Conservation (phyloP, 1,139 yeast genomes). For the Kurtzmaniella natalensis region DNA sequence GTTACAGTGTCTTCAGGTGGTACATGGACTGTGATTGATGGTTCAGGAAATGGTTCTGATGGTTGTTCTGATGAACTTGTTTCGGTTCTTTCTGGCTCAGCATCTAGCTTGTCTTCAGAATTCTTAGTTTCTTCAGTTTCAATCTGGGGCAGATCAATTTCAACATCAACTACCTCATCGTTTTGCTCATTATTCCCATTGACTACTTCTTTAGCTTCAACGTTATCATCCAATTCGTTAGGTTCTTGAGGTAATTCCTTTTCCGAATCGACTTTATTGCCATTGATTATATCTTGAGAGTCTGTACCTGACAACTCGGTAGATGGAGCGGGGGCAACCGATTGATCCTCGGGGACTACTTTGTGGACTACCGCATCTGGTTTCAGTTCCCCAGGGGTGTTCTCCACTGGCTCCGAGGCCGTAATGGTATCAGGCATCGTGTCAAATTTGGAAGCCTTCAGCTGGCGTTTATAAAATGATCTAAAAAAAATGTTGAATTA, state of each 20-base stretch:
- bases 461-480: neutral
- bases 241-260: no score
- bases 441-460: neutral
- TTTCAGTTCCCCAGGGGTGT: neutral
- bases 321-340: slow-evolving; percentile 1
- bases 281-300: no score
- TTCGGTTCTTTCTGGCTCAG: slow-evolving; percentile 2
- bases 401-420: slow-evolving; percentile 2
- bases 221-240: neutral
- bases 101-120: neutral
- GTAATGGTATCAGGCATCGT: slow-evolving; percentile 3
- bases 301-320: no score
- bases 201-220: neutral
- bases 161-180: neutral
- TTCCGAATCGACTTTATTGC: neutral
- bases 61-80: no score
- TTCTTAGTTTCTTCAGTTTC: neutral
- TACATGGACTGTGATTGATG: no score
- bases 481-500: neutral
- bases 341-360: slow-evolving; percentile 5
- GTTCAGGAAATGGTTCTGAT: no score
- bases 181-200: neutral
- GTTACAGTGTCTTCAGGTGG: no score
- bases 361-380: slow-evolving; percentile 2
- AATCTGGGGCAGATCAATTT: neutral